A percentile compares a stretch with the other conserved stretches of the same genome.
Conservation (phyloP, 2,329 filamentous ascomycete genomes). For the Fusarium sp. region DNA sequence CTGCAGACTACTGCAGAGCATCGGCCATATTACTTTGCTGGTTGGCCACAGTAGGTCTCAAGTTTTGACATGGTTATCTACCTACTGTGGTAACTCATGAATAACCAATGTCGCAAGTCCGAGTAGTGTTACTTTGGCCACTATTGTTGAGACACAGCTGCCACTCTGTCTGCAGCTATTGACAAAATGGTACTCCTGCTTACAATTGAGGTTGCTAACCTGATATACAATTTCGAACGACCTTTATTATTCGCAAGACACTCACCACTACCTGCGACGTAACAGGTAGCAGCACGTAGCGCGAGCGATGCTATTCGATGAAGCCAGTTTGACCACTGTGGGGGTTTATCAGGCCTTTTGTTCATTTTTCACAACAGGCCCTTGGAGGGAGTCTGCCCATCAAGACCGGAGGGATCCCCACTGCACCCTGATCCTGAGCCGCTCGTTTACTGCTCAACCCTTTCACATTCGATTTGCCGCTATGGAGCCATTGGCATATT, state of each 20-base stretch:
- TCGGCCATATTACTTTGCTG: conserved; percentile 36
- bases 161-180: conserved; percentile 31
- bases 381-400: conserved; percentile 42
- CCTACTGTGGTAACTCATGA: conserved; percentile 19
- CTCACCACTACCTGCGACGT: conserved; percentile 19
- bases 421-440: conserved; percentile 42
- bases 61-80: conserved; percentile 37
- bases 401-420: conserved; percentile 39
- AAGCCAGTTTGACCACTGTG: conserved; percentile 38
- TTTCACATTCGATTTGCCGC: conserved; percentile 42
- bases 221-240: conserved; percentile 18
- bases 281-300: conserved; percentile 22
- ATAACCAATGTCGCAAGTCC: conserved; percentile 13
- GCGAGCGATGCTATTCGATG: conserved; percentile 19
- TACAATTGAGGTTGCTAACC: conserved; percentile 15
- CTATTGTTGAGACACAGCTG: conserved; percentile 31
- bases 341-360: conserved; percentile 37
- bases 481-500: conserved; percentile 41
- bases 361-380: conserved; percentile 39
- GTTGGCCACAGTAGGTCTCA: conserved; percentile 26
- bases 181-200: conserved; percentile 18
- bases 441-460: conserved; percentile 39
- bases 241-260: conserved; percentile 15
- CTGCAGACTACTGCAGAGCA: conserved; percentile 44
- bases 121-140: conserved; percentile 28